These are phyloP conservation scores for Tilletia walkeri DNA, from an alignment of 1,284 basidiomycete genomes.

Conservation along the genomic window DNA sequence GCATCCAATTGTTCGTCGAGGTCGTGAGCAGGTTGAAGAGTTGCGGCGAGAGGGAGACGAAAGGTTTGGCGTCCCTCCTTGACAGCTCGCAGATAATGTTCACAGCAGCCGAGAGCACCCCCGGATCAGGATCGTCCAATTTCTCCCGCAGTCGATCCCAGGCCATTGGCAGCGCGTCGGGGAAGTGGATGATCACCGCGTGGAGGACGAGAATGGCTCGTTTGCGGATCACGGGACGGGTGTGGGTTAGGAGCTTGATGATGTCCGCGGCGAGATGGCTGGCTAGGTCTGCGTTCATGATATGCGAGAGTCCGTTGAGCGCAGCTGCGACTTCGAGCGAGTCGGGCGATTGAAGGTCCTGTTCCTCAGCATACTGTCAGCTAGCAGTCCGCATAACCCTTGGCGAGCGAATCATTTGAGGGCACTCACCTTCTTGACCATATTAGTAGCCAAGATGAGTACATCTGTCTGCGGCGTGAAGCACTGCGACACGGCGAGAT, in stretches of 20 bases:
- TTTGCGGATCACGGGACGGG: constrained; percentile 78
- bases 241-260: constrained; percentile 78
- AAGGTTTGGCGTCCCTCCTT: constrained; percentile 41
- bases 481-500: constrained; percentile 88
- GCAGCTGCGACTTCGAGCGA: constrained; percentile 75
- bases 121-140: constrained; percentile 56
- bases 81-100: constrained; percentile 94
- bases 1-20: constrained; percentile 98
- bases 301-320: constrained; percentile 81
- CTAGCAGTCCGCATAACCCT: no score
- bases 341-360: constrained; percentile 78
- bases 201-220: constrained; percentile 31
- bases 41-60: constrained; percentile 69
- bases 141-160: constrained; percentile 70
- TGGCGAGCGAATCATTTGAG: no score
- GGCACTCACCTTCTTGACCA: constrained; percentile 83
- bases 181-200: constrained; percentile 24
- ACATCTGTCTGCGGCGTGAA: constrained; percentile 94
- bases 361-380: no score
- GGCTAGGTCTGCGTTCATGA: constrained; percentile 82
- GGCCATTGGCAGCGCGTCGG: constrained; percentile 39
- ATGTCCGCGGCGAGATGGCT: constrained; percentile 84
- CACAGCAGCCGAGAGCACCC: constrained; percentile 86
- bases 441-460: constrained; percentile 93
- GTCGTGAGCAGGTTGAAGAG: constrained; percentile 91